Conservation (phyloP, 2,329 filamentous ascomycete genomes). For the Ophioceras dolichostomum region DNA sequence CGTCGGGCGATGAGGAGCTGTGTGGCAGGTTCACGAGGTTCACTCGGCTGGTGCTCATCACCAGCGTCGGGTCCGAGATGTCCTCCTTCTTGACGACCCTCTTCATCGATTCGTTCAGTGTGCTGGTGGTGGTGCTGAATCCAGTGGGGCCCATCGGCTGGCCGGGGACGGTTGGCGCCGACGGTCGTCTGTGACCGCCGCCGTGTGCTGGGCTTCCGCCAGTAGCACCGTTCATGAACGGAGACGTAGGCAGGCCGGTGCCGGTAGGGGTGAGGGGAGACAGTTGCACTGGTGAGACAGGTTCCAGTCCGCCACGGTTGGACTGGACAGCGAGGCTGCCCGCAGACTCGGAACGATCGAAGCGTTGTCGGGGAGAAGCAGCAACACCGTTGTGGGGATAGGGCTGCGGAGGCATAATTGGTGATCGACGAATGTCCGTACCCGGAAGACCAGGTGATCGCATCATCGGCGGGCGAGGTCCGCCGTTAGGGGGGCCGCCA, state of each 20-base stretch:
- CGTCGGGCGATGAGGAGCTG: conserved; percentile 6
- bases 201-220: conserved; percentile 5
- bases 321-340: conserved; percentile 21
- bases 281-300: conserved; percentile 19
- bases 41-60: conserved; percentile 31
- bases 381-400: conserved; percentile 20
- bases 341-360: conserved; percentile 15
- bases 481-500: conserved; percentile 6
- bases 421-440: conserved; percentile 33
- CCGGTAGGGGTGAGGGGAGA: conserved; percentile 32
- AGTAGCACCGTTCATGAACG: conserved; percentile 12
- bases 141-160: conserved; percentile 13
- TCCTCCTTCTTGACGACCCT: conserved; percentile 31
- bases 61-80: conserved; percentile 36
- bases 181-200: conserved; percentile 19
- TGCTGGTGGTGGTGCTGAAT: conserved; percentile 14
- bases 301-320: conserved; percentile 1
- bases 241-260: conserved; percentile 16
- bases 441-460: conserved; percentile 35
- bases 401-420: conserved; percentile 31
- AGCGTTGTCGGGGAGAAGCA: too few species aligned
- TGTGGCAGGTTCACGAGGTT: conserved; percentile 27
- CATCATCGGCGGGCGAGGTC: conserved; percentile 14
- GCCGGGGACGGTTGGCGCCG: conserved; percentile 8
- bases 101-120: conserved; percentile 25